These are phyloP conservation scores for Sugiyamaella lignohabitans DNA, from an alignment of 805 yeast genomes.

Conservation along the genomic window DNA sequence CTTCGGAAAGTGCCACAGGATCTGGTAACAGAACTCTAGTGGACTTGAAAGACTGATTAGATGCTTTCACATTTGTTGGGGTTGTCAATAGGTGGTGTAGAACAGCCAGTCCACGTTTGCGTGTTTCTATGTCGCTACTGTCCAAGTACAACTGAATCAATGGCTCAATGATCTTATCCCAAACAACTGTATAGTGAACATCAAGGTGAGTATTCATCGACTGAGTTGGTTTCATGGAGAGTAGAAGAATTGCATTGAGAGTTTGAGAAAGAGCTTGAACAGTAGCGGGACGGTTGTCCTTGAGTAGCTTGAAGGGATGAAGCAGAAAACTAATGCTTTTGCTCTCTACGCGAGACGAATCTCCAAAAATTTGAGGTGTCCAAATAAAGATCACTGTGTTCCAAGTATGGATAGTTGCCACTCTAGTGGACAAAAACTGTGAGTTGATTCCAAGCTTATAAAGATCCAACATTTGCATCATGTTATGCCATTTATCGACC, in stretches of 20 bases:
- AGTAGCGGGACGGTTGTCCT: slow-evolving; percentile 10
- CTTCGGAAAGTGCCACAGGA: slow-evolving; percentile 8
- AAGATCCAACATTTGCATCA: slow-evolving; percentile 12
- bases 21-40: slow-evolving; percentile 8
- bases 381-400: slow-evolving; percentile 16
- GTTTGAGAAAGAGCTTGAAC: slow-evolving; percentile 8
- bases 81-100: slow-evolving; percentile 9
- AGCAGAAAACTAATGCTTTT: slow-evolving; percentile 9
- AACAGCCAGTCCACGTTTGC: slow-evolving; percentile 4
- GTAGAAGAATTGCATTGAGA: slow-evolving; percentile 3
- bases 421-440: slow-evolving; percentile 9
- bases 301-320: slow-evolving; percentile 14
- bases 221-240: slow-evolving; percentile 5
- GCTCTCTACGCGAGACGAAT: neutral
- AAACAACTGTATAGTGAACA: slow-evolving; percentile 2
- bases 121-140: neutral
- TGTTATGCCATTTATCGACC: slow-evolving; percentile 15
- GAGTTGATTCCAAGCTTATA: slow-evolving; percentile 15
- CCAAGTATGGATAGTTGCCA: slow-evolving; percentile 18
- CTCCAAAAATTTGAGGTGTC: slow-evolving; percentile 9
- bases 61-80: neutral
- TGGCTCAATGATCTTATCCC: slow-evolving; percentile 7
- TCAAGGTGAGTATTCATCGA: neutral
- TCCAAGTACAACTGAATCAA: slow-evolving; percentile 1
- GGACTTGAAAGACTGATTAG: slow-evolving; percentile 1